These are phyloP conservation scores for Tetraselmis chui DNA, from an alignment of 139 green algal species.

Conservation along the genomic window DNA sequence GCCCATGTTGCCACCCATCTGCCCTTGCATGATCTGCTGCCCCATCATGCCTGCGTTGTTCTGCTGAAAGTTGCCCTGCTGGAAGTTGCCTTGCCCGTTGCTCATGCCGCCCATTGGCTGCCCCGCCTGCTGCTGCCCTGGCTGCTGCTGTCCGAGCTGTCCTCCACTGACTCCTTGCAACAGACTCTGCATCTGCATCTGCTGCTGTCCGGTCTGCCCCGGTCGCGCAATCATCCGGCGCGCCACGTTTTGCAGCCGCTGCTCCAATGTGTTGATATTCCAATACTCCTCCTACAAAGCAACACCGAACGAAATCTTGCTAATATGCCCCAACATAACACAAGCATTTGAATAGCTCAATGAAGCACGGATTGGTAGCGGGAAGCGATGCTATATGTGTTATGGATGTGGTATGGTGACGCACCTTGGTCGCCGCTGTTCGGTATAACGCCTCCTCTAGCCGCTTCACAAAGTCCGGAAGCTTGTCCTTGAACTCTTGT, in stretches of 20 bases:
- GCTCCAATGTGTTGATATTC: slow-evolving; percentile 70
- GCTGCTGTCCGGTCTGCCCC: slow-evolving; percentile 2
- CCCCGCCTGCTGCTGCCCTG: slow-evolving; percentile 14
- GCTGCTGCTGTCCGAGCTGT: slow-evolving; percentile 1
- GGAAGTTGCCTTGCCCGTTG: neutral
- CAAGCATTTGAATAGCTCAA: too few relatives aligned
- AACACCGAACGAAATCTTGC: too few relatives aligned
- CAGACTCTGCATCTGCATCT: slow-evolving; percentile 18
- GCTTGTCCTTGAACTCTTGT: slow-evolving; percentile 48
- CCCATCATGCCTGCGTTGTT: neutral
- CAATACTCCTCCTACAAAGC: slow-evolving; percentile 81
- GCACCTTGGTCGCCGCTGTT: slow-evolving; percentile 52
- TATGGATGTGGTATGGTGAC: neutral
- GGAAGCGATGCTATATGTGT: too few relatives aligned
- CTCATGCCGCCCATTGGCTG: neutral
- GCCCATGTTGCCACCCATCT: neutral
- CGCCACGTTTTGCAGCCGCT: slow-evolving; percentile 72
- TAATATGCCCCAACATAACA: too few relatives aligned
- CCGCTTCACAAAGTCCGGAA: slow-evolving; percentile 77
- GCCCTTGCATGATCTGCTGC: neutral
- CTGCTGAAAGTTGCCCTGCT: neutral
- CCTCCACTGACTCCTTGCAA: slow-evolving; percentile 7
- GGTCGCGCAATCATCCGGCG: slow-evolving; percentile 37
- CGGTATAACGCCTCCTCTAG: slow-evolving; percentile 77
- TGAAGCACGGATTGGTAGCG: too few relatives aligned